These are phyloP conservation scores for Gaeumannomyces sp. DNA, from an alignment of 2,329 filamentous ascomycete species.

Conservation along the genomic window DNA sequence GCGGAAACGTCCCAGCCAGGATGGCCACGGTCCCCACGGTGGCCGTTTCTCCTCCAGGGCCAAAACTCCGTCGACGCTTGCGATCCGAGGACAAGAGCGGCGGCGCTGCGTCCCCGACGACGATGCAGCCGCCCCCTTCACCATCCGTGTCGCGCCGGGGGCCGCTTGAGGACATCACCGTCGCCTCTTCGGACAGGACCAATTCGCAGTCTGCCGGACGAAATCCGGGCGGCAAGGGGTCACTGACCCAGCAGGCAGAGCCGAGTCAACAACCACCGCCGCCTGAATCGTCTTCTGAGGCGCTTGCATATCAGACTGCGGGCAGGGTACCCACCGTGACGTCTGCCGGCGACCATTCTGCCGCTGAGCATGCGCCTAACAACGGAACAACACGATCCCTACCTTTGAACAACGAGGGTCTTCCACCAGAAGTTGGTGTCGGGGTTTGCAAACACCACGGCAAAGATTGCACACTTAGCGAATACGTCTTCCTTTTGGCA, in stretches of 20 bases:
- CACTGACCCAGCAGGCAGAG: neutral
- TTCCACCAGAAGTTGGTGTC: too few species aligned
- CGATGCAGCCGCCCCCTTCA: neutral
- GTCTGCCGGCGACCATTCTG: neutral
- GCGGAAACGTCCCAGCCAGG: neutral
- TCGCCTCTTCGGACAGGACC: neutral
- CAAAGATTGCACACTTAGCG: constrained; percentile 31
- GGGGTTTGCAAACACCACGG: constrained; percentile 6
- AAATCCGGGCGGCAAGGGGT: constrained; percentile 11
- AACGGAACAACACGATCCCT: too few species aligned
- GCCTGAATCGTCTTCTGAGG: too few species aligned
- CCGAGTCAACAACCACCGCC: neutral
- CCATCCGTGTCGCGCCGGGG: neutral
- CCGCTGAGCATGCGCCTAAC: neutral
- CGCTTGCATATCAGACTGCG: too few species aligned
- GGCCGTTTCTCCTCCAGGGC: neutral
- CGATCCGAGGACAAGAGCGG: neutral
- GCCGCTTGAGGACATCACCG: constrained; percentile 2
- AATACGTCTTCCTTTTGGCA: constrained; percentile 33
- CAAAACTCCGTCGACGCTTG: neutral
- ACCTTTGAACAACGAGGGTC: neutral
- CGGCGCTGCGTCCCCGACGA: neutral
- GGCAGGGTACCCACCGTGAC: too few species aligned
- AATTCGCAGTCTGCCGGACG: neutral
- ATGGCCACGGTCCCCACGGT: neutral